Evolutionary conservation across 306 rosid species (phyloP), one percentile per base, ranked within the genome.

Genomic region (Quercus cerris): DNA sequence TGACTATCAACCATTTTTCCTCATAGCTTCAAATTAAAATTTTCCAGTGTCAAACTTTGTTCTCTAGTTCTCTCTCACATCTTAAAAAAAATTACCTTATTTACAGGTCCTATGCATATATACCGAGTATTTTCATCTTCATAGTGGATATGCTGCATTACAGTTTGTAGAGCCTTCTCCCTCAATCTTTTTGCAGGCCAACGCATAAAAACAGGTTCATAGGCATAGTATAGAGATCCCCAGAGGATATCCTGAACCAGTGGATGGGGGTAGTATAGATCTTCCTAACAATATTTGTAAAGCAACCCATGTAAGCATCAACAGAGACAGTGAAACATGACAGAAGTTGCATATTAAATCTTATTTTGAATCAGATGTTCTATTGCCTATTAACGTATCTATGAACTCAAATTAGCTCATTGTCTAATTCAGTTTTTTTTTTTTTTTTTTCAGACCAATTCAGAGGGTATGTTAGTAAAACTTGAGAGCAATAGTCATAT

Each of bases 81-180:
- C 19, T 8, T 41, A 2, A 7, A 41, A 38, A 41, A 41, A 41
- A 41, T 41, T 90, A 94, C 98, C 97, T 94, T 94, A 79, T 94
- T 94, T 38, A 94, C 97, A 67, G 97, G 98, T 51, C 98, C 97
- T 70, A 94, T 94, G 86, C 98, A 94, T 70, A 88, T 27, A 84
- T 91, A 91, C 54, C 98, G 98, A 85, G 98, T 90, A 84, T 94
- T 94, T 88, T 94, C 97, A 78, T 94, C 98, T 88, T 94, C 98
- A 76, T 93, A 93, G 72, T 93, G 98, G 67, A 93, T 86, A 81
- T 93, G 98, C 85, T 91, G 85, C 11, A 93, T 87, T 52, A 77
- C 88, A 28, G 77, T 67, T 19, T 6, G 61, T 11, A 90, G 56
- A 81, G 97, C 92, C 89, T 80, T 90, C 59, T 90, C 94, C 82